A percentile compares a stretch with the other conserved stretches of the same genome.
These are phyloP conservation scores for Penicillium manginii DNA, from an alignment of 495 filamentous ascomycete species.

Conservation along the genomic window DNA sequence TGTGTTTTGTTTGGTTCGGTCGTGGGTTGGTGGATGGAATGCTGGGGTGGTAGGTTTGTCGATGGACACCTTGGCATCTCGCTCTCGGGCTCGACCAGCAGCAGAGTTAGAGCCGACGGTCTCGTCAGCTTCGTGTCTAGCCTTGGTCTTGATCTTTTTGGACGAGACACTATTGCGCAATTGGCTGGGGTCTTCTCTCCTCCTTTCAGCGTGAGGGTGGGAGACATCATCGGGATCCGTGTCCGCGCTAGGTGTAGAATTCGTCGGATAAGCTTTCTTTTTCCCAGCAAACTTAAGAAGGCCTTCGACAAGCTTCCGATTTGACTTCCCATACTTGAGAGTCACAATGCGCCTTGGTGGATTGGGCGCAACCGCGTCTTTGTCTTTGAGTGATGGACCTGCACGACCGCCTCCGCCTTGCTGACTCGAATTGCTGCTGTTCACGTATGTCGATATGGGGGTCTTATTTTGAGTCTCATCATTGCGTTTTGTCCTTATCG, in stretches of 20 bases:
- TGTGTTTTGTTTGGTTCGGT: conserved; percentile 31
- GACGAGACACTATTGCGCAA: conserved; percentile 9
- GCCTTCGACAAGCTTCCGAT: conserved; percentile 47
- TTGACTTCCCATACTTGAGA: conserved; percentile 46
- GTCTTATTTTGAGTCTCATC: conserved; percentile 10
- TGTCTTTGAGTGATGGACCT: conserved; percentile 17
- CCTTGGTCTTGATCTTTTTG: conserved; percentile 23
- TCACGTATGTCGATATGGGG: conserved; percentile 3
- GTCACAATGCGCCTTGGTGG: conserved; percentile 32
- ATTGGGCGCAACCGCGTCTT: conserved; percentile 10
- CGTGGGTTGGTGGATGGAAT: conserved; percentile 23
- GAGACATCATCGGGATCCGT: conserved; percentile 26
- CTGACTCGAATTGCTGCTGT: conserved; percentile 14
- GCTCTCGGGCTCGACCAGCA: conserved; percentile 12
- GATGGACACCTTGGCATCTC: conserved; percentile 24
- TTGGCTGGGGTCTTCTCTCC: conserved; percentile 6
- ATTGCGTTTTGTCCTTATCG: conserved; percentile 15
- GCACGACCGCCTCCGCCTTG: conserved; percentile 11
- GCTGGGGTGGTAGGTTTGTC: conserved; percentile 36
- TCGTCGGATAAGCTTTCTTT: conserved; percentile 32
- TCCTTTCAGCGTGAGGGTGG: conserved; percentile 22
- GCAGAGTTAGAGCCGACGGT: conserved; percentile 5
- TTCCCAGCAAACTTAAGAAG: conserved; percentile 51
- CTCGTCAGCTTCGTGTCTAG: conserved; percentile 25
- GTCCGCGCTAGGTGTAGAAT: conserved; percentile 33